Conservation (phyloP, 352 stramenopile genomes). For the Thalassiosira hispida region DNA sequence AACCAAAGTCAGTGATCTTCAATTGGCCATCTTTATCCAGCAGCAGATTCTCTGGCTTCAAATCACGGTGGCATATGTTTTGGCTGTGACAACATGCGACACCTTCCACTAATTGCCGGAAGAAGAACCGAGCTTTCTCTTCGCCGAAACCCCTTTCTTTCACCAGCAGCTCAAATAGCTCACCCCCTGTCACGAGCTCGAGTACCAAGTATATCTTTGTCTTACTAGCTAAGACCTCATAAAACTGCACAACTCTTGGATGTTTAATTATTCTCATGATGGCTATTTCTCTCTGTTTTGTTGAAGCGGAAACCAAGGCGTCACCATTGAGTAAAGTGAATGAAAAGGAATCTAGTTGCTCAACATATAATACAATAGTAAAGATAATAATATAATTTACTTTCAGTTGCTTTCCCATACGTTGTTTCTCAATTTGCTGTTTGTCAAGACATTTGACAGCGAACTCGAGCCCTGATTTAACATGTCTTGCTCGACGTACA, state of each 20-base stretch:
- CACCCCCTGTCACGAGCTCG: slow-evolving; percentile 69
- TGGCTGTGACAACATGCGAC: slow-evolving; percentile 95
- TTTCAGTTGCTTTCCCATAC: slow-evolving; percentile 97
- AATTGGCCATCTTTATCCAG: slow-evolving; percentile 94
- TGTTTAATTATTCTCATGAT: slow-evolving; percentile 97
- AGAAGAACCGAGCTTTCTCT: slow-evolving; percentile 95
- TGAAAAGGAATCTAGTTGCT: no score
- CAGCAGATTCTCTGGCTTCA: slow-evolving; percentile 96
- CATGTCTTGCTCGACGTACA: slow-evolving; percentile 92
- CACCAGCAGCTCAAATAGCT: slow-evolving; percentile 97
- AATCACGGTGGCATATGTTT: slow-evolving; percentile 95
- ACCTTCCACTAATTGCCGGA: slow-evolving; percentile 94
- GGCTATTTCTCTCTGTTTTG: slow-evolving; percentile 92
- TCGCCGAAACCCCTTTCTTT: slow-evolving; percentile 93
- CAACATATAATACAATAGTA: slow-evolving; percentile 1
- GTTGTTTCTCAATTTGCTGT: slow-evolving; percentile 98
- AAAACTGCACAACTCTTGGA: slow-evolving; percentile 86
- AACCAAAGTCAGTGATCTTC: slow-evolving; percentile 98
- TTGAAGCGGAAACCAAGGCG: no score
- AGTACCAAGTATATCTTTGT: slow-evolving; percentile 91
- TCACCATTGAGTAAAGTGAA: no score
- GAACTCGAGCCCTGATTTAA: slow-evolving; percentile 93
- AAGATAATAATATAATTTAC: neutral
- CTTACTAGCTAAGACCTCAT: slow-evolving; percentile 90
- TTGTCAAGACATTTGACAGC: slow-evolving; percentile 98